Evolutionary conservation across 2,329 filamentous ascomycete species (phyloP).

Genomic region (Fusarium miscanthi): DNA sequence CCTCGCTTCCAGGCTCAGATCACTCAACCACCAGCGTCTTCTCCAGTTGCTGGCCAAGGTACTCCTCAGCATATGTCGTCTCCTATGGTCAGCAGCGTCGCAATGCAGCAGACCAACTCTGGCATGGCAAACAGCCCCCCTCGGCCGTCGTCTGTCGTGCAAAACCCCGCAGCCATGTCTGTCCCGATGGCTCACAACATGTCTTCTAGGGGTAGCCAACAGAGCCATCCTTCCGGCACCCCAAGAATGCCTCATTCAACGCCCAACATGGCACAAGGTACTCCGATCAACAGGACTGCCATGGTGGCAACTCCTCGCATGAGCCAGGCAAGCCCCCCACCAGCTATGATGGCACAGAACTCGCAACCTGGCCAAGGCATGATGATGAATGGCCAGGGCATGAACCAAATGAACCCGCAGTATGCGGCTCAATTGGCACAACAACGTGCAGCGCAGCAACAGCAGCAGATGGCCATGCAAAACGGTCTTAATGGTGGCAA

Average conservation of each 20-base stretch:
- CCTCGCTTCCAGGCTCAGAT: slow-evolving; percentile 65
- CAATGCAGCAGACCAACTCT: slow-evolving; percentile 74
- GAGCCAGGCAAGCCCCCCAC: slow-evolving; percentile 70
- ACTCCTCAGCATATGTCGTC: slow-evolving; percentile 75
- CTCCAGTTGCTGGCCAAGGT: slow-evolving; percentile 72
- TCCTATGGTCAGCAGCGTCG: slow-evolving; percentile 69
- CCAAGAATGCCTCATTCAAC: slow-evolving; percentile 71
- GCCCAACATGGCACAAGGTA: slow-evolving; percentile 69
- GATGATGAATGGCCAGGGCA: slow-evolving; percentile 63
- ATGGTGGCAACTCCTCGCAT: slow-evolving; percentile 70
- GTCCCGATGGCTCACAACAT: slow-evolving; percentile 71
- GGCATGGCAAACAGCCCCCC: slow-evolving; percentile 76
- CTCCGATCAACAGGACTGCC: slow-evolving; percentile 65
- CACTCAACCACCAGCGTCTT: slow-evolving; percentile 72
- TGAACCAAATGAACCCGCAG: slow-evolving; percentile 54
- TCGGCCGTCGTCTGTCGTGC: slow-evolving; percentile 73
- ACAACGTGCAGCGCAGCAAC: slow-evolving; percentile 57
- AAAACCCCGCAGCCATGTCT: slow-evolving; percentile 66
- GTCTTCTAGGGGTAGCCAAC: slow-evolving; percentile 73
- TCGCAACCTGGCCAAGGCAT: slow-evolving; percentile 64
- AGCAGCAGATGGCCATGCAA: slow-evolving; percentile 57
- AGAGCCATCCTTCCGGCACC: slow-evolving; percentile 72
- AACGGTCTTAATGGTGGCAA: slow-evolving; percentile 51
- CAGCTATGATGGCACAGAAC: slow-evolving; percentile 67
- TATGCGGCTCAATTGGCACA: slow-evolving; percentile 61